phyloP scores from a whole-genome alignment of 2,329 filamentous ascomycete genomes.

The Ambrosiella beaveri region DNA sequence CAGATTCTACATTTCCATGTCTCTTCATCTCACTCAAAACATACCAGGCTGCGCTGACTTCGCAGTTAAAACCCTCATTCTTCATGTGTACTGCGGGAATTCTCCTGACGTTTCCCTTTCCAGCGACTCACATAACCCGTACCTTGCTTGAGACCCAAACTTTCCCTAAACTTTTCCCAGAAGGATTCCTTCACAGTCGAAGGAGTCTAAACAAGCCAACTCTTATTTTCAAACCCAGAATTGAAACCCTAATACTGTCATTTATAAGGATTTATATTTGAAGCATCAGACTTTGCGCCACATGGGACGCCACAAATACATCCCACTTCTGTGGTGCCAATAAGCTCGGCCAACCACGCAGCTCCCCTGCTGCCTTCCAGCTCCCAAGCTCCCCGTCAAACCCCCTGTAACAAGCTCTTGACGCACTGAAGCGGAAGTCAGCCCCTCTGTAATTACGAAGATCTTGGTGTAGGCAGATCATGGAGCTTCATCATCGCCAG shows the following conservation, averaged over 20 bases:
- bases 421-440: conserved; percentile 1
- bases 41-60: no score
- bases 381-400: background rate
- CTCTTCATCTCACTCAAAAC: background rate
- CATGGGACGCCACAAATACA: background rate
- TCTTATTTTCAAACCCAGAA: background rate
- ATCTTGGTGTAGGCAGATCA: conserved; percentile 7
- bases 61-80: background rate
- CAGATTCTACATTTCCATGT: background rate
- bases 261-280: background rate
- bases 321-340: background rate
- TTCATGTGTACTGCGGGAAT: background rate
- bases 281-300: background rate
- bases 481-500: conserved; percentile 13
- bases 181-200: background rate
- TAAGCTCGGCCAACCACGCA: conserved; percentile 5
- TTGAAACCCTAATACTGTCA: background rate
- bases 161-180: background rate
- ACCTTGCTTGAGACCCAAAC: background rate
- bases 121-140: background rate
- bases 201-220: background rate
- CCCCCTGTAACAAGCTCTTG: background rate
- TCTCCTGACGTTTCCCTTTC: conserved; percentile 1
- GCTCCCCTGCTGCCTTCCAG: conserved; percentile 11
- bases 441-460: background rate